Evolutionary conservation across 352 stramenopile species (phyloP), one percentile per base, ranked within the genome.

Genomic region (Globisporangium orthogonon): DNA sequence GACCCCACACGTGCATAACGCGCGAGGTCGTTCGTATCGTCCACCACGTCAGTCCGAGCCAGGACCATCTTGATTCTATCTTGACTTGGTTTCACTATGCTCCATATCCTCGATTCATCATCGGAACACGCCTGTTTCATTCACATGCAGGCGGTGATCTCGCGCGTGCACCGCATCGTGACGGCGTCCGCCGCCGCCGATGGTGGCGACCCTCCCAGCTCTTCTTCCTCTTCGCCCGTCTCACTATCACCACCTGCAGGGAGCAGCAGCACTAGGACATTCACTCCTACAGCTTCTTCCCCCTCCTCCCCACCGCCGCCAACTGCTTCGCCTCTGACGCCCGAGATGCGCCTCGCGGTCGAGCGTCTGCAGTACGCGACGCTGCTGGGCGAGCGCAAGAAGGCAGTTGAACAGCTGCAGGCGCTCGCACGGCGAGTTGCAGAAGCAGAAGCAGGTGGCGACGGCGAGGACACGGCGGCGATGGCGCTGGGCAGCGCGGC

Each of bases 351-450:
- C 2, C 60, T 78, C 39, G 71, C 77, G 7, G 78, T 89, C 33
- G 78, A 91, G 54, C 67, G 74, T 0, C 55, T 91, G 46, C 80
- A 93, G 52, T 89, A 86, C 58, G 83, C 78, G 30, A 93, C 78
- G 65, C 70, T 93, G 9, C 62, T 93, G 48, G 61, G 68, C 28
- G 83, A 93, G 57, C 72, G 83, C 41, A 93, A 93, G 67, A 77
- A 76, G 30, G 74, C 83, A 0, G 54, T 88, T 9, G 49, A 56
- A 45, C 62, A 69, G 66, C 68, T 93, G 28, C 73, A 80, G 18
- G 59, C 59, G 45, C 69, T 89, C 31, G 70, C 66, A 2, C 61
- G 62, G 30, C 61, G 54, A 15, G 30, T 61, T 7, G 44, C 56
- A 60, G 33, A 46, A 67, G 30, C 40, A 9, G 35, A 13, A 3